Conservation (phyloP, 2,329 filamentous ascomycete genomes). For the Penicillium crustosum region DNA sequence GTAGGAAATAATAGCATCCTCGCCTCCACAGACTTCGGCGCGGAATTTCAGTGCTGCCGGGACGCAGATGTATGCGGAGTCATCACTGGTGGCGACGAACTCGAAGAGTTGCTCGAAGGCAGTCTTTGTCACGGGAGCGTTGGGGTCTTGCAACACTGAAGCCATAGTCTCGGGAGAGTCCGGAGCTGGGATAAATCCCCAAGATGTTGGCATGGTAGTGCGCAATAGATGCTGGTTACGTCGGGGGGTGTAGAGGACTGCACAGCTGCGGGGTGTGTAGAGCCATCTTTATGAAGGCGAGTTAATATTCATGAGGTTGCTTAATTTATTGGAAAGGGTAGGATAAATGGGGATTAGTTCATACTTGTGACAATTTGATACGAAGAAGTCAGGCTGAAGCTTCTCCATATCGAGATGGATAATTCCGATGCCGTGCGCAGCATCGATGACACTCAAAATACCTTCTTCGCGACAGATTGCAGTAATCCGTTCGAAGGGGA, state of each 20-base stretch:
- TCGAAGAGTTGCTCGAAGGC: constrained; percentile 70
- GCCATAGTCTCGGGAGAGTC: constrained; percentile 43
- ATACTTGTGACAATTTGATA: constrained; percentile 79
- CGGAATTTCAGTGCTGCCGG: constrained; percentile 72
- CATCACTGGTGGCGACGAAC: constrained; percentile 74
- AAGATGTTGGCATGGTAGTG: constrained; percentile 74
- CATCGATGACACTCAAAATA: constrained; percentile 75
- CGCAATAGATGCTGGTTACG: constrained; percentile 75
- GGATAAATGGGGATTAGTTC: not conserved
- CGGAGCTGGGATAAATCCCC: constrained; percentile 64
- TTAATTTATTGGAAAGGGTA: not conserved
- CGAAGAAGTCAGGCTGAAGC: constrained; percentile 80
- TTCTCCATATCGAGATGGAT: constrained; percentile 65
- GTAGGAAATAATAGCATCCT: constrained; percentile 67
- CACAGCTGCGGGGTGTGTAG: constrained; percentile 73
- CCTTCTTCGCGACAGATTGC: constrained; percentile 64
- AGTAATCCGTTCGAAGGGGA: constrained; percentile 73
- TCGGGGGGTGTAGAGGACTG: constrained; percentile 73
- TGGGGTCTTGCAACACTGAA: constrained; percentile 45
- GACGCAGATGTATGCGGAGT: constrained; percentile 68
- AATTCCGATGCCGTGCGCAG: constrained; percentile 81
- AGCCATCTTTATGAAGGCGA: constrained; percentile 63
- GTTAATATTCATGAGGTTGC: constrained; percentile 4
- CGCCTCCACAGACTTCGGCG: constrained; percentile 67
- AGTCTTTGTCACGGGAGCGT: constrained; percentile 45